Evolutionary conservation across 768 basidiomycete genomes (phyloP), one percentile per base, ranked within the genome.

Genomic region (Mycena rosella): DNA sequence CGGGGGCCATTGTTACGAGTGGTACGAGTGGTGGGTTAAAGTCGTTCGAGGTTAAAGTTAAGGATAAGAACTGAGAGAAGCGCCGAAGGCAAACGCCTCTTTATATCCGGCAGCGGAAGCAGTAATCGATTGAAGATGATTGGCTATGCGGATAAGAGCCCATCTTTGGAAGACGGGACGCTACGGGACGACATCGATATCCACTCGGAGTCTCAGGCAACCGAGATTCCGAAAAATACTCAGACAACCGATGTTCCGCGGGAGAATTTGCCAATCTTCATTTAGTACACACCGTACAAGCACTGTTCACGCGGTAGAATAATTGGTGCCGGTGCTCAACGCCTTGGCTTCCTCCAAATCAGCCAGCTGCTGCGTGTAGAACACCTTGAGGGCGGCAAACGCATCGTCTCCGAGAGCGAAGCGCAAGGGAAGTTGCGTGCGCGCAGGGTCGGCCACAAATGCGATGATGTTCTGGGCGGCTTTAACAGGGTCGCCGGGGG

Each of bases 1-100:
- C 80, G 60, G 85, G 80, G 53, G 86, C 78, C 85, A 86, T 89
- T 62, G 64, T 76, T 67, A 62, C n/a, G n/a, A n/a, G n/a, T n/a
- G n/a, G n/a, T n/a, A n/a, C n/a, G n/a, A n/a, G n/a, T n/a, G n/a
- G n/a, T n/a, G 32, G 32, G 17, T 24, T 34, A 22, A 8, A 36
- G 34, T 44, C 40, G 49, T 2, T n/a, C 34, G 44, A 60, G 44
- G 36, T 53, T 48, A 22, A 49, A 40, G 57, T 34, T 47, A 29
- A 49, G 51, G 10, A 10, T 27, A 34, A 32, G 38, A 34, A 34
- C 32, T 34, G 32, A 34, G n/a, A n/a, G n/a, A n/a, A n/a, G 32
- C 11, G 11, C 15, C 15, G 34, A 36, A 15, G 38, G 38, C n/a
- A n/a, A 40, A 40, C 5, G 38, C 26, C 32, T 30, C 52, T 55